A percentile compares a stretch with the other conserved stretches of the same genome.
Evolutionary conservation across 176 grass and related monocot species (phyloP).

Genomic region (Dactylis glomerata): DNA sequence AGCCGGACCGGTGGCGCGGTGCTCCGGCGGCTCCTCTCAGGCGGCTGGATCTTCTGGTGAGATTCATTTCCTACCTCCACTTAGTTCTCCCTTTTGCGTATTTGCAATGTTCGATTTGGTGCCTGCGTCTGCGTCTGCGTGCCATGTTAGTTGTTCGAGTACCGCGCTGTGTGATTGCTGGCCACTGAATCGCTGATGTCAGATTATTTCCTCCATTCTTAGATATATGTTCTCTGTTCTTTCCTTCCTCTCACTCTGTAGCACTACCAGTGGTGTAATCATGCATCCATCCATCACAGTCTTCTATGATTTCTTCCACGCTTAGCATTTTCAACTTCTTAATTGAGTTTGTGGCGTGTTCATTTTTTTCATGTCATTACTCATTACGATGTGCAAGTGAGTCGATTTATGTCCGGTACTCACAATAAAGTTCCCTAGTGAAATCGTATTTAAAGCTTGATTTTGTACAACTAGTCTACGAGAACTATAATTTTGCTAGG

Average conservation of each 20-base stretch:
- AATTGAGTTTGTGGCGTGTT: neutral
- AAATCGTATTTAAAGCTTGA: neutral
- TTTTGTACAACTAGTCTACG: neutral
- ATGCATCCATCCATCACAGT: neutral
- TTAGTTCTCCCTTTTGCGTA: neutral
- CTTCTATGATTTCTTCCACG: neutral
- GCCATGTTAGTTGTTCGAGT: neutral
- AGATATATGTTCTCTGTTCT: neutral
- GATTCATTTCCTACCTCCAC: neutral
- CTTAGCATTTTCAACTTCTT: neutral
- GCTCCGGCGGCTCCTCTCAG: slow-evolving; percentile 25
- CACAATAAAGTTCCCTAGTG: neutral
- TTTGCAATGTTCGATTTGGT: neutral
- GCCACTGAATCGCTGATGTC: neutral
- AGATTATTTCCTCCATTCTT: neutral
- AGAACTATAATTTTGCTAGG: too few species aligned
- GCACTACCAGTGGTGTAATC: neutral
- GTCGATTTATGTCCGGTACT: slow-evolving; percentile 11
- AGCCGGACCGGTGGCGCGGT: slow-evolving; percentile 2
- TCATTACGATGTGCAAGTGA: neutral
- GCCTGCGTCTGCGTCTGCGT: neutral
- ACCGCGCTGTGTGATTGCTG: neutral
- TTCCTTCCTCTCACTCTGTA: neutral
- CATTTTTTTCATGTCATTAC: neutral
- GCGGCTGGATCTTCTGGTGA: slow-evolving; percentile 40